phyloP scores from a whole-genome alignment of 169 alveolate genomes.

The Perkinsus marinus region DNA sequence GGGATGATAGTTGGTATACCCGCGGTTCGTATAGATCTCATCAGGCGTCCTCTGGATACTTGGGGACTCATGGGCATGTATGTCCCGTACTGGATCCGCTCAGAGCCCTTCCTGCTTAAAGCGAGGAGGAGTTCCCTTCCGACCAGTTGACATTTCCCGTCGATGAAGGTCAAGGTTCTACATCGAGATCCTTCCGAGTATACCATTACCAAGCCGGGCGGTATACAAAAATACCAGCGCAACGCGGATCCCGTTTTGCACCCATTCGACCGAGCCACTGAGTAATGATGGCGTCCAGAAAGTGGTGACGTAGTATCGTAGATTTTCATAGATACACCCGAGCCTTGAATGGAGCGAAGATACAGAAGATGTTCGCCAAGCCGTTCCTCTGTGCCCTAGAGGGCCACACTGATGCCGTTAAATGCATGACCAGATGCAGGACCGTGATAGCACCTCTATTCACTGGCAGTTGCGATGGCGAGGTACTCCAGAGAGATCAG shows the following conservation, averaged over 20 bases:
- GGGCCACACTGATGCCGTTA: constrained; percentile 91
- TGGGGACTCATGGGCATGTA: too few relatives aligned
- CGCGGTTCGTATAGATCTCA: too few relatives aligned
- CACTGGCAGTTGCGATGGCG: constrained; percentile 92
- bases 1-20: too few relatives aligned
- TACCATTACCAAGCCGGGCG: constrained; percentile 7
- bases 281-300: too few relatives aligned
- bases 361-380: constrained; percentile 89
- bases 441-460: constrained; percentile 55
- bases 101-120: too few relatives aligned
- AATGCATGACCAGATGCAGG: constrained; percentile 61
- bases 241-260: constrained; percentile 69
- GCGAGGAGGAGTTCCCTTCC: too few relatives aligned
- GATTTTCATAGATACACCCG: constrained; percentile 74
- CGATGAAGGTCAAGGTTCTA: constrained; percentile 39
- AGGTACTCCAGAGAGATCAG: constrained; percentile 28
- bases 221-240: not conserved
- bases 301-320: not conserved
- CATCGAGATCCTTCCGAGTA: constrained; percentile 41
- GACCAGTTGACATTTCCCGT: too few relatives aligned
- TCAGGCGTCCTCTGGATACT: too few relatives aligned
- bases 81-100: too few relatives aligned
- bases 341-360: constrained; percentile 87
- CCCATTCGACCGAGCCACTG: constrained; percentile 63
- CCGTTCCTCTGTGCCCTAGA: constrained; percentile 85